Base-by-base conservation (phyloP, 2,329 filamentous ascomycete genomes). In the Fusarium pseudograminearum region DNA sequence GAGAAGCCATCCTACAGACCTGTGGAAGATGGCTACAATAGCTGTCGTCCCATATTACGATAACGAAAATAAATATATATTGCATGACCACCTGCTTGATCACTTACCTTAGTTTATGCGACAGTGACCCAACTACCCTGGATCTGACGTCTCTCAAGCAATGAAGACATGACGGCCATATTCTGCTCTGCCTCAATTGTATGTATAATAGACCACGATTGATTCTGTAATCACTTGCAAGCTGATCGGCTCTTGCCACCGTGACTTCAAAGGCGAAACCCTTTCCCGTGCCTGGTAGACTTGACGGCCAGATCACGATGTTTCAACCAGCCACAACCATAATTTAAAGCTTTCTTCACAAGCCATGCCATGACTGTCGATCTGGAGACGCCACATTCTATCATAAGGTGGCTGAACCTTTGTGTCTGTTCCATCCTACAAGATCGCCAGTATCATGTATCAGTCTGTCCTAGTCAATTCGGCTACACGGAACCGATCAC, bases 11-110 rank as follows among this genome's bases (percentile, higher is more conserved):
- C 31, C 36, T 44, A 30, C 53, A 71, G 33, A 46, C 54, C 14
- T 47, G 57, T 53, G 50, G 51, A 28, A 52, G 45, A 44, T 40
- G 54, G 28, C 40, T n/a, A 38, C 18, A 44, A 44, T 57, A 47
- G 44, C 47, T 51, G 59, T 24, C 28, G 26, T 57, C 53, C 55
- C 50, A 42, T 28, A 51, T 65, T 40, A 65, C 53, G 59, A 70
- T 68, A 52, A 70, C 48, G 50, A 70, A 60, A 68, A 70, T 24
- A 63, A 69, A 70, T 64, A 61, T 28, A 50, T 28, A 56, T 54
- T 68, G 50, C 38, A 67, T 34, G 55, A 64, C 14, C 28, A 52
- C 24, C 15, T 33, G 4, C 18, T 67, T 46, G 20, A 36, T 46
- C 6, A 16, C 0, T 28, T 24, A 10, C 26, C 9, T 28, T 20